Base-by-base conservation (phyloP, 345 rosid genomes). In the Crucihimalaya himalaica region DNA sequence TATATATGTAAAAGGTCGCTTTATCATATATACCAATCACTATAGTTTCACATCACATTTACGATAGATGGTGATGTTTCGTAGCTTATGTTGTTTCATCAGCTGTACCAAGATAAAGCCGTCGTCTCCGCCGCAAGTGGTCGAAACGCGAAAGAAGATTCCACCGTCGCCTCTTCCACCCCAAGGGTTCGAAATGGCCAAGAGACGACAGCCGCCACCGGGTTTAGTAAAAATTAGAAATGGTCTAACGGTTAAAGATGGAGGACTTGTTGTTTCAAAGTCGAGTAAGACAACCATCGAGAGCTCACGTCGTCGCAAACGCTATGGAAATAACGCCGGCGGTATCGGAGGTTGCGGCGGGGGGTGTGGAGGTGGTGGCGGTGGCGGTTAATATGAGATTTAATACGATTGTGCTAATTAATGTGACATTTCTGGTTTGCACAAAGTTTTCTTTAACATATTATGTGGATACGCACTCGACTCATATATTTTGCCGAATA, bases 101-200 rank as follows among this genome's bases (percentile, higher is more conserved):
- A 73, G 63, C 58, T 73, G 78, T 71, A 27, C 78, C 29, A 66
- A 20, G 66, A 50, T 18, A 74, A 47, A 61, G 69, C 78, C 66
- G 16, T 32, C 78, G 13, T 3, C 64, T 31, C 65, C 77, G 19
- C 39, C 50, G 2, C 65, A 55, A 29, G 37, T 16, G 46, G 48
- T 25, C 52, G 50, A 74, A 66, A 25, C 55, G 5, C 46, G 28
- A 2, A 66, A 58, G 46, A 58, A 74, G n/a, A 21, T 3, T 55
- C 18, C 71, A 21, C 58, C 42, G 4, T 43, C 27, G 12, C 50
- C 65, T 57, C 66, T 6, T 2, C 59, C 78, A 10, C 68, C 54
- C 15, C 21, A 45, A 58, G 32, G 19, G 37, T 21, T 18, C 42
- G 11, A 66, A 25, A 25, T 34, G 35, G 52, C 12, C 16, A 58